Base-by-base conservation (phyloP, 2,329 filamentous ascomycete species). In the Mycosphaerella sp. region DNA sequence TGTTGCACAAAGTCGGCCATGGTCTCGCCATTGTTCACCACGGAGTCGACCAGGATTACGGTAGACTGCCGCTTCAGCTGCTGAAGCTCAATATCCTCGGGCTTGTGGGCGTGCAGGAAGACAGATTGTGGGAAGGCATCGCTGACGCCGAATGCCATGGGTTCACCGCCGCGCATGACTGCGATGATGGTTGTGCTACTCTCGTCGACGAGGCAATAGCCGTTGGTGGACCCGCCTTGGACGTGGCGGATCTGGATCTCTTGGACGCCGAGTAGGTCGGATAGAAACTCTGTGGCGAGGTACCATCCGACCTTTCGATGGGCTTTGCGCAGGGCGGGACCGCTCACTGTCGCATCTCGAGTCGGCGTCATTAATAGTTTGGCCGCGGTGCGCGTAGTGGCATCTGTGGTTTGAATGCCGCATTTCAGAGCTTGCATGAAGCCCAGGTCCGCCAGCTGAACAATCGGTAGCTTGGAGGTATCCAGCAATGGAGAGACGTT, bases 141-240 rank as follows among this genome's bases (percentile, higher is more conserved):
- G 58, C 66, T 79, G 46, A 86, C 71, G 0, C 81, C 81, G 1
- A 76, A 64, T 0, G 82, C 82, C 77, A 85, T 81, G 0, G 81
- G 73, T 57, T 83, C 80, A 8, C 81, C 81, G 2, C 78, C 80
- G 7, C 80, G 78, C 81, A 85, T 85, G 17, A 85, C 57, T 0
- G 81, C 72, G 0, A 84, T 68, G 44, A 86, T 83, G 1, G 73
- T 53, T 0, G 79, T 84, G 6, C 69, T 49, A 1, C 68, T 6
- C 62, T 85, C 80, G 50, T 76, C 26, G 0, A 42, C 52, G 1
- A 85, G 69, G 4, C 69, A 73, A 60, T 78, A 70, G 0, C 81
- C 81, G 6, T 34, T 63, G 0, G 71, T 75, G 1, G 56, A 4
- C 29, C 73, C 55, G 2, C 75, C 77, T 55, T 80, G 77, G 0